A percentile compares a stretch with the other conserved stretches of the same genome.
phyloP scores from a whole-genome alignment of 2,329 filamentous ascomycete species.

The Hypoxylon sp. region DNA sequence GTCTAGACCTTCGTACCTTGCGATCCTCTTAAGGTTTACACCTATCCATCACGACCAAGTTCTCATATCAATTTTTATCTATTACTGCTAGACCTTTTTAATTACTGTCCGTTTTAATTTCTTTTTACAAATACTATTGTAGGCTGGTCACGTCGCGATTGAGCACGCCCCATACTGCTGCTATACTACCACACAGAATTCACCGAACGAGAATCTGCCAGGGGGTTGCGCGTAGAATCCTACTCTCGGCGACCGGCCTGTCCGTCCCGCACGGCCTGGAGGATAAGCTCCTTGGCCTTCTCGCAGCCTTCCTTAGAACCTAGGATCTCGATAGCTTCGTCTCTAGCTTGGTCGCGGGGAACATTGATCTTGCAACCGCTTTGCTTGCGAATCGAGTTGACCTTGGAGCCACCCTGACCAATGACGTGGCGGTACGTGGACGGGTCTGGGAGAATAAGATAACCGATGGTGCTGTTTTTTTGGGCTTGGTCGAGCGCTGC shows the following conservation, averaged over 20 bases:
- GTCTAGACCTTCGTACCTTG: too few relatives aligned
- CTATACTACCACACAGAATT: constrained; percentile 1
- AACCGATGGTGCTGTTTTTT: constrained; percentile 80
- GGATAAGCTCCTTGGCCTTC: constrained; percentile 87
- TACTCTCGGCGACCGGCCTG: constrained; percentile 49
- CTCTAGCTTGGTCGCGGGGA: constrained; percentile 78
- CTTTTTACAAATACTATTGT: constrained; percentile 22
- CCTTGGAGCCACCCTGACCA: constrained; percentile 87
- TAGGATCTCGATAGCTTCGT: constrained; percentile 90
- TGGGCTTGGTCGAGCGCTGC: constrained; percentile 78
- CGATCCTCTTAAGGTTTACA: background rate
- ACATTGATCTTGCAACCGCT: constrained; percentile 96
- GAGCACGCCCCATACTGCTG: constrained; percentile 3
- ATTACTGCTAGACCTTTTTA: constrained; percentile 33
- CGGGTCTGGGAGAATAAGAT: constrained; percentile 89
- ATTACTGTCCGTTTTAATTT: constrained; percentile 8
- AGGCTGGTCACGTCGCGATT: background rate
- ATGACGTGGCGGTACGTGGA: constrained; percentile 91
- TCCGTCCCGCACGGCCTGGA: constrained; percentile 81
- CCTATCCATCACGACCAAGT: background rate
- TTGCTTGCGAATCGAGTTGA: constrained; percentile 91
- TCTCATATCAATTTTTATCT: constrained; percentile 35
- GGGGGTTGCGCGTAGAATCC: constrained; percentile 30
- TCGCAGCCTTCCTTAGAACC: constrained; percentile 85
- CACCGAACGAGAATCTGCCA: background rate